Evolutionary conservation across 306 rosid genomes (phyloP).

Genomic region (Casuarina glauca): DNA sequence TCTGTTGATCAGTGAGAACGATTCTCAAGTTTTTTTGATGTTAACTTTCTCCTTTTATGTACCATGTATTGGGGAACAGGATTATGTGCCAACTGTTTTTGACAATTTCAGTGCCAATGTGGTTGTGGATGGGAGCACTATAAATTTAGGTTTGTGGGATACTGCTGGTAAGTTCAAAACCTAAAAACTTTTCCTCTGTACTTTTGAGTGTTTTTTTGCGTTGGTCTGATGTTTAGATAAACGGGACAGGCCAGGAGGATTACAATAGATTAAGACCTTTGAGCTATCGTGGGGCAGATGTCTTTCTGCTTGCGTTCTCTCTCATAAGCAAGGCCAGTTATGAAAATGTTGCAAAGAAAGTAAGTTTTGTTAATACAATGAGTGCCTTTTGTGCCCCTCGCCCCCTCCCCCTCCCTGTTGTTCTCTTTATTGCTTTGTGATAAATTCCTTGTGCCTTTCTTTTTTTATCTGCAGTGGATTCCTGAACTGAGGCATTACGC

Average conservation of each 20-base stretch:
- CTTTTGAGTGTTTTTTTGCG: slow-evolving; percentile 7
- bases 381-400: neutral
- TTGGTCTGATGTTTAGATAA: slow-evolving; percentile 38
- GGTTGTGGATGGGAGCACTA: slow-evolving; percentile 97
- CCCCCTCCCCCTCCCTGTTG: too few relatives aligned
- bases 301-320: slow-evolving; percentile 89
- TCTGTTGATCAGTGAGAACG: slow-evolving; percentile 11
- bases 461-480: slow-evolving; percentile 65
- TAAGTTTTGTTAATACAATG: slow-evolving; percentile 21
- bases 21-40: slow-evolving; percentile 14
- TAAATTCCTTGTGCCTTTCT: neutral
- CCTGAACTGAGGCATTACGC: slow-evolving; percentile 98
- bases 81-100: slow-evolving; percentile 94
- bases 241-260: slow-evolving; percentile 93
- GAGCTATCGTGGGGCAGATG: slow-evolving; percentile 99
- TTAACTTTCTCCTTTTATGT: slow-evolving; percentile 36
- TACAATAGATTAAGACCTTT: slow-evolving; percentile 94
- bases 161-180: slow-evolving; percentile 71
- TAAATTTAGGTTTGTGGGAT: slow-evolving; percentile 96
- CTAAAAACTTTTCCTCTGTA: neutral
- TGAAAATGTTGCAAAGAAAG: slow-evolving; percentile 95
- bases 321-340: slow-evolving; percentile 99
- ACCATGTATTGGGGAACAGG: slow-evolving; percentile 52
- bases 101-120: slow-evolving; percentile 99
- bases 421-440: neutral